Percentiles rank a stretch among this genome's conserved stretches.
These are phyloP conservation scores for Cutaneotrichosporon sp. DNA, from an alignment of 1,284 basidiomycete species.

Conservation along the genomic window DNA sequence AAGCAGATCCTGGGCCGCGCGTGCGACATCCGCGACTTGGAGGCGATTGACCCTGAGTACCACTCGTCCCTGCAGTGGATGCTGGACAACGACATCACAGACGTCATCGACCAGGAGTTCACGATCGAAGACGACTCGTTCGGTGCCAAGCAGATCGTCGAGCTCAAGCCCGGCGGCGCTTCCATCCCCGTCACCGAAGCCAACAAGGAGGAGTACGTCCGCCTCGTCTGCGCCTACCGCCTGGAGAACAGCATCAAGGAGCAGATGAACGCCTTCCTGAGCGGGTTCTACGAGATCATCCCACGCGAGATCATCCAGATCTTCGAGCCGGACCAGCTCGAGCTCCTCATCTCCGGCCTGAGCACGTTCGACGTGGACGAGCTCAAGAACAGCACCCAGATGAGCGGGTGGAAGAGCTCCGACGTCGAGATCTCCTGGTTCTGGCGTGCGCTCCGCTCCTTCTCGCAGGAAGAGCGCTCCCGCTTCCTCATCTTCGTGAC, in stretches of 20 bases:
- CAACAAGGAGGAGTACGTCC: slow-evolving; percentile 97
- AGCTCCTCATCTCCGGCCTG: slow-evolving; percentile 93
- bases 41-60: slow-evolving; percentile 91
- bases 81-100: slow-evolving; percentile 49
- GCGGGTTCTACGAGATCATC: slow-evolving; percentile 81
- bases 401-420: slow-evolving; percentile 48
- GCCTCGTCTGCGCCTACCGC: slow-evolving; percentile 68
- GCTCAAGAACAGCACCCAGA: slow-evolving; percentile 73
- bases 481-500: slow-evolving; percentile 97
- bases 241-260: slow-evolving; percentile 91
- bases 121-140: slow-evolving; percentile 60
- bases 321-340: slow-evolving; percentile 97
- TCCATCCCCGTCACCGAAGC: slow-evolving; percentile 82
- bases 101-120: slow-evolving; percentile 49
- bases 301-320: slow-evolving; percentile 51
- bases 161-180: slow-evolving; percentile 78
- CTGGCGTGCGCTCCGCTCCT: slow-evolving; percentile 97
- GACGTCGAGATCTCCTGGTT: slow-evolving; percentile 98
- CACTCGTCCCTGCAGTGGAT: slow-evolving; percentile 51
- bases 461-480: slow-evolving; percentile 92
- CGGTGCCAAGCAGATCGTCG: slow-evolving; percentile 77
- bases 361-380: slow-evolving; percentile 99
- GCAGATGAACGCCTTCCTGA: slow-evolving; percentile 87
- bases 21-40: slow-evolving; percentile 88
- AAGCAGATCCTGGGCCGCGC: slow-evolving; percentile 85